Percentiles rank a stretch among this genome's conserved stretches.
Conservation (phyloP, 495 filamentous ascomycete species). For the Penicillium pulvis region DNA sequence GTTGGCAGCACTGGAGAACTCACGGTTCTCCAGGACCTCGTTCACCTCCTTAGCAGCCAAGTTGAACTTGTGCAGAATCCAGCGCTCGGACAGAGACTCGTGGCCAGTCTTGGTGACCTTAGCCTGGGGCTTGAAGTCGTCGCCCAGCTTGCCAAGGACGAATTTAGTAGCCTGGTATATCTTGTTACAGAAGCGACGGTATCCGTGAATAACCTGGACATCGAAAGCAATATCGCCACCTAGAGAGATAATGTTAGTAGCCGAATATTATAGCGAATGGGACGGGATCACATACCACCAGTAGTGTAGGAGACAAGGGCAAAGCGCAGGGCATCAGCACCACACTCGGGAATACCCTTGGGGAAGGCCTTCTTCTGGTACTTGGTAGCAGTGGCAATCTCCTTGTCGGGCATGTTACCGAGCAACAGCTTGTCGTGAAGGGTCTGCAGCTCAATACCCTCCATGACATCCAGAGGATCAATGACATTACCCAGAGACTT, state of each 20-base stretch:
- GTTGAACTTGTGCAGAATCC: slow-evolving; percentile 85
- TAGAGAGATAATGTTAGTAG: slow-evolving; percentile 25
- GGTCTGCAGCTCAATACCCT: slow-evolving; percentile 65
- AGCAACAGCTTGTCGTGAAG: slow-evolving; percentile 69
- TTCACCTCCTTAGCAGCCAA: slow-evolving; percentile 73
- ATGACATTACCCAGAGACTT: slow-evolving; percentile 85
- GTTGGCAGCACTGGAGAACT: slow-evolving; percentile 68
- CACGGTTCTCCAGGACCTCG: slow-evolving; percentile 64
- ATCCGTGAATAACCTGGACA: slow-evolving; percentile 79
- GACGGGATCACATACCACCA: slow-evolving; percentile 55
- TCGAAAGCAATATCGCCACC: slow-evolving; percentile 81
- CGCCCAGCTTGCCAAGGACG: slow-evolving; percentile 73
- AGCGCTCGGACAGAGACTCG: slow-evolving; percentile 75
- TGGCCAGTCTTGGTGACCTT: slow-evolving; percentile 59
- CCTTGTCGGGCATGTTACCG: slow-evolving; percentile 75
- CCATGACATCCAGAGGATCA: slow-evolving; percentile 79
- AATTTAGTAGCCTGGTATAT: slow-evolving; percentile 91
- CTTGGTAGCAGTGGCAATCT: slow-evolving; percentile 70
- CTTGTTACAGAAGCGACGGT: slow-evolving; percentile 89
- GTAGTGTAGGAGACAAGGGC: slow-evolving; percentile 82
- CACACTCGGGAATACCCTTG: slow-evolving; percentile 84
- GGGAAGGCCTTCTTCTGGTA: slow-evolving; percentile 80
- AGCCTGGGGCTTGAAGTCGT: slow-evolving; percentile 67
- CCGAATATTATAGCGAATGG: slow-evolving; percentile 15
- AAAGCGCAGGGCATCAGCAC: slow-evolving; percentile 82